phyloP scores from a whole-genome alignment of 345 rosid species.

The Ceriops decandra region DNA sequence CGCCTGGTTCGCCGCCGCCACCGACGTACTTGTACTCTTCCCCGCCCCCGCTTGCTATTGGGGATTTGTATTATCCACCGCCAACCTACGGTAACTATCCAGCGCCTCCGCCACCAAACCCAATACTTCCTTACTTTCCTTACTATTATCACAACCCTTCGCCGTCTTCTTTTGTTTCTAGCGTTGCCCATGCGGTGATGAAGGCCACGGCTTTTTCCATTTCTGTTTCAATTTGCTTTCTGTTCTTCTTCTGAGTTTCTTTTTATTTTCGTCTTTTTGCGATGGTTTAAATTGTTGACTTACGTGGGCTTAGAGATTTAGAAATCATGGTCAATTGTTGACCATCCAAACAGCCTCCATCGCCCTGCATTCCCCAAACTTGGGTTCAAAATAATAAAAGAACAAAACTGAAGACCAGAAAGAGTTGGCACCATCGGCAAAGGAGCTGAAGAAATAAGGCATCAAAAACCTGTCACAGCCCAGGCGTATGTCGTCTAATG shows the following conservation, averaged over 20 bases:
- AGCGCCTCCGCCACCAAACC: slow-evolving; percentile 30
- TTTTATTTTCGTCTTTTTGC: not conserved
- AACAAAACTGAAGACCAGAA: too few species aligned
- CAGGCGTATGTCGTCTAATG: too few species aligned
- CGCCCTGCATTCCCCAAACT: too few species aligned
- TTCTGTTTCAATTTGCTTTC: slow-evolving; percentile 3
- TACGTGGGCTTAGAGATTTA: too few species aligned
- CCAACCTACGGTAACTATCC: slow-evolving; percentile 14
- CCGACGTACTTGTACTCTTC: slow-evolving; percentile 15
- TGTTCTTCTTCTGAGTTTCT: not conserved
- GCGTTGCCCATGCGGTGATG: slow-evolving; percentile 2
- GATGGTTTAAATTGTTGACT: too few species aligned
- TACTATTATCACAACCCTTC: slow-evolving; percentile 20
- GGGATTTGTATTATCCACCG: slow-evolving; percentile 21
- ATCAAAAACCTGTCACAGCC: too few species aligned
- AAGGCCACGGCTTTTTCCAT: not conserved
- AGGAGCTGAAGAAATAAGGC: too few species aligned
- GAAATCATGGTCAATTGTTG: too few species aligned
- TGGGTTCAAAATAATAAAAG: too few species aligned
- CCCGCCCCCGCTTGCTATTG: slow-evolving; percentile 18
- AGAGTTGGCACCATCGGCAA: too few species aligned
- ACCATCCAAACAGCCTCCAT: too few species aligned
- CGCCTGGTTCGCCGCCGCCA: slow-evolving; percentile 14
- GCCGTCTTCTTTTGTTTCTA: slow-evolving; percentile 6
- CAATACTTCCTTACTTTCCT: slow-evolving; percentile 26